Conservation (phyloP, 2,329 filamentous ascomycete genomes). For the Emergomyces pasteurianus region DNA sequence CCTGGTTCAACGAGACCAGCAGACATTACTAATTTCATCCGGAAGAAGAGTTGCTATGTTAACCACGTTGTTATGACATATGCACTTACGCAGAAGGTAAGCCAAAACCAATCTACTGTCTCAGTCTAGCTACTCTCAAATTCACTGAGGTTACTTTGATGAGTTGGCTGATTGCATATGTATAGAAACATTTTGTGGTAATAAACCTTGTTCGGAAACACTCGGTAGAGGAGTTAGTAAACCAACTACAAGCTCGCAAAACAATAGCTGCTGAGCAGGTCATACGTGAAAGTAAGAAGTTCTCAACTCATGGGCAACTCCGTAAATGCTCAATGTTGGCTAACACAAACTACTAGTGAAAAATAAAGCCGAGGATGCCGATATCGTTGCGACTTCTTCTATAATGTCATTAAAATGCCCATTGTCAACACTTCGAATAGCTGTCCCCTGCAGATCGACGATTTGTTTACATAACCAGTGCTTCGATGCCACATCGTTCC, state of each 20-base stretch:
- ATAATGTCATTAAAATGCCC: conserved; percentile 89
- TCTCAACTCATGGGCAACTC: conserved; percentile 20
- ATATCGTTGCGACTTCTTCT: conserved; percentile 79
- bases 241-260: conserved; percentile 51
- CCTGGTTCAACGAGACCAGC: conserved; percentile 87
- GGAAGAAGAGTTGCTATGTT: conserved; percentile 53
- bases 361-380: conserved; percentile 69
- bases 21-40: conserved; percentile 70
- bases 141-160: neutral
- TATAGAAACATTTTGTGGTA: conserved; percentile 59
- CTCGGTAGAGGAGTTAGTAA: conserved; percentile 59
- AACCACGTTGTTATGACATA: conserved; percentile 83
- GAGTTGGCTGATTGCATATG: conserved; percentile 4
- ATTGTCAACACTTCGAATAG: conserved; percentile 71
- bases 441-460: conserved; percentile 64
- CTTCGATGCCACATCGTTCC: conserved; percentile 84
- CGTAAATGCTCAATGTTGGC: conserved; percentile 1
- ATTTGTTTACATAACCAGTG: conserved; percentile 84
- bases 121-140: neutral
- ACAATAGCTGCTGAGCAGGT: conserved; percentile 73
- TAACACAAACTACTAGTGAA: conserved; percentile 45
- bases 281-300: conserved; percentile 59
- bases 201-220: conserved; percentile 65
- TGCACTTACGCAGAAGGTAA: conserved; percentile 76
- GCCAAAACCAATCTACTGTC: conserved; percentile 15